Base-by-base conservation (phyloP, 768 basidiomycete genomes). In the Holtermannia corniformis region DNA sequence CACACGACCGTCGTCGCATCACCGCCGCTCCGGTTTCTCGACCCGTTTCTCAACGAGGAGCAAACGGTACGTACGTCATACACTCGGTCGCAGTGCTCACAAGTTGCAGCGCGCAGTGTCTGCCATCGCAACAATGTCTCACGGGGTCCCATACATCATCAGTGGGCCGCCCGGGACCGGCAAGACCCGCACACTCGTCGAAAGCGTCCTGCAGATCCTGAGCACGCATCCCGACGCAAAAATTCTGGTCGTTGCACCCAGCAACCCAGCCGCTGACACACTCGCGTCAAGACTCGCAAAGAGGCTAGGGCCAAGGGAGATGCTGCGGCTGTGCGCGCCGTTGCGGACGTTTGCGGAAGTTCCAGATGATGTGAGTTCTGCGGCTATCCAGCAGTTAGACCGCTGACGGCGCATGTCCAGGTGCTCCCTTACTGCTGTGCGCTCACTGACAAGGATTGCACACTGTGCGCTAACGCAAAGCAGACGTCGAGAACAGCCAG, bases 271-370 rank as follows among this genome's bases (percentile, higher is more conserved):
- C 0, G 63, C 72, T 10, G 73, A 74, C 50, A 73, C 72, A 14
- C 53, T 74, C 22, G 68, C 67, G 0, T 48, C 60, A 3, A 64
- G 73, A 3, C 62, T 74, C 0, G 51, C 48, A 1, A 44, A 53
- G n/a, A 37, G 44, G 0, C 58, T 71, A 13, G 5, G 23, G 10
- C 60, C 64, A 0, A 37, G 50, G 2, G 46, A 61, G 19, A 57
- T 73, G 47, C 56, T 74, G 14, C 54, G 73, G 12, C 61, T 74
- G 16, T 72, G 72, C 55, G 49, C 56, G 13, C 63, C 64, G 3
- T 63, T 57, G 16, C 59, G 73, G 13, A 72, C 73, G 0, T 67
- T 74, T 51, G 67, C 70, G 10, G 73, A 74, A 55, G 72, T 73
- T 0, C 51, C 62, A 0, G 56, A 44, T 25, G 62, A 61, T 68